Base-by-base conservation (phyloP, 495 filamentous ascomycete species). In the Chlorociboria aeruginascens region DNA sequence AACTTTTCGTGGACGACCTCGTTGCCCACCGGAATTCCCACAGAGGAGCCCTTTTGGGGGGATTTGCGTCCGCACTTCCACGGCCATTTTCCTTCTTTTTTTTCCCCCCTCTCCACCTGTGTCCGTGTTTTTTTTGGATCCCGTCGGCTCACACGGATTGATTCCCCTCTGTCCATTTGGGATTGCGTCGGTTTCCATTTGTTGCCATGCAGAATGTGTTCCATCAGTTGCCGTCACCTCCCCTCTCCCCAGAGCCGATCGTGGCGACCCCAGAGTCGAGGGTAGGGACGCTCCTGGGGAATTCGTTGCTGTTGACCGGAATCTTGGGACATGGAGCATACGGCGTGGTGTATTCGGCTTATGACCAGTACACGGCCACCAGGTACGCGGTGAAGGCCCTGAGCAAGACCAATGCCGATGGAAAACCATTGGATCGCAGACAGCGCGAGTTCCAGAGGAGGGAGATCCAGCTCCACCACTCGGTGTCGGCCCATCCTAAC, bases 311-410 rank as follows among this genome's bases (percentile, higher is more conserved):
- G 45, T 40, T 60, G 45, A 48, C 40, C 43, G 43, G 44, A 25
- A 86, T 97, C 59, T 76, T 97, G 49, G 92, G 92, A 43, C 82
- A 92, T 40, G 92, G 92, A 47, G 92, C 92, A 47, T 98, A 98
- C 68, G 92, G 92, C 38, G 89, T 96, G 25, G 93, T 98, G 11
- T 96, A 98, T 68, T 85, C 83, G 32, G 92, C 92, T 55, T 70
- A 89, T 66, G 90, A 97, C 69, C 78, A 89, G 44, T 80, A 83
- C 56, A 90, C 85, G 49, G 74, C 82, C 57, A 74, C 78, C 32
- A 78, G 76, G 48, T 99, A 93, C 69, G 93, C 92, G 45, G 90
- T 99, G 61, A 99, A 99, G 70, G 89, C 88, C 33, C 74, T 99
- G 63, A 89, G 86, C 78, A 97, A 96, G 67, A 72, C 70, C 62